phyloP scores from a whole-genome alignment of 495 filamentous ascomycete genomes.

The Hamigera avellanea region DNA sequence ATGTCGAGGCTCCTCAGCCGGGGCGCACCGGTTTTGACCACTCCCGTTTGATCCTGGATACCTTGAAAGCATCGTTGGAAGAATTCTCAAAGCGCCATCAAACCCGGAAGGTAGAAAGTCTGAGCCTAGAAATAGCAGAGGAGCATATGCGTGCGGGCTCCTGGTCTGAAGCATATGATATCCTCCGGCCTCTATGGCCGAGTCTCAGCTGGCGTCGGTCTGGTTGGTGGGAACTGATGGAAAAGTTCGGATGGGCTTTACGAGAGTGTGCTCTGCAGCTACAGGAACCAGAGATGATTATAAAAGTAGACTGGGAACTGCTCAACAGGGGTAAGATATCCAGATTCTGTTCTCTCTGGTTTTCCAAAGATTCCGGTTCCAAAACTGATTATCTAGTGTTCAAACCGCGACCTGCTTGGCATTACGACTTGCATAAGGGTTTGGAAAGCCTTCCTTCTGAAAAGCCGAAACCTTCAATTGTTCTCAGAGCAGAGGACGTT shows the following conservation, averaged over 20 bases:
- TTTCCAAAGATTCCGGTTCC: not conserved
- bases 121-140: constrained; percentile 58
- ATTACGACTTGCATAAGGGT: constrained; percentile 64
- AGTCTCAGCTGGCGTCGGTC: constrained; percentile 62
- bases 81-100: constrained; percentile 58
- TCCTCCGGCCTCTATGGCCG: constrained; percentile 63
- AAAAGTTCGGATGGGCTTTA: constrained; percentile 61
- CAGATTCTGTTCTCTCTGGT: not conserved
- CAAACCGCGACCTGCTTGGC: constrained; percentile 45
- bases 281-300: constrained; percentile 50
- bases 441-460: constrained; percentile 41
- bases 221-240: constrained; percentile 70
- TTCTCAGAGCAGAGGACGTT: constrained; percentile 53
- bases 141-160: constrained; percentile 50
- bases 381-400: constrained; percentile 39
- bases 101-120: constrained; percentile 49
- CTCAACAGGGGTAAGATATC: constrained; percentile 47
- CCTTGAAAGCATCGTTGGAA: constrained; percentile 45
- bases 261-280: constrained; percentile 57
- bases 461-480: constrained; percentile 49
- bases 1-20: constrained; percentile 52
- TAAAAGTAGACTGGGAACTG: constrained; percentile 81
- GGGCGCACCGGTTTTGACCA: constrained; percentile 50
- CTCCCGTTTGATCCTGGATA: constrained; percentile 45
- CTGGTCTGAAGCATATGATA: constrained; percentile 54